Base-by-base conservation (phyloP, 73 alveolate genomes). In the Paramecium tetraurelia region DNA sequence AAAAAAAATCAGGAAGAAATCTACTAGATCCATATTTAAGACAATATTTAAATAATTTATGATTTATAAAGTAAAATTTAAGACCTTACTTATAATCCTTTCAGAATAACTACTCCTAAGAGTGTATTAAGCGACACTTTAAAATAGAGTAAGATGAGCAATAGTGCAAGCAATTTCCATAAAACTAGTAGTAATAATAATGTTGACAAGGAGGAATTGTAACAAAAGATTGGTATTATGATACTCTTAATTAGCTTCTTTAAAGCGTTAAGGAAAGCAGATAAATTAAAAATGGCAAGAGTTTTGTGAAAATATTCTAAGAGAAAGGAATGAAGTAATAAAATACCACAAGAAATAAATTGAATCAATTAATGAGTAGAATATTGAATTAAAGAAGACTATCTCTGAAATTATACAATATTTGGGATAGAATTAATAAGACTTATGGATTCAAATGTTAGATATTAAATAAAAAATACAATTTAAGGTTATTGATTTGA, bases 1-100 rank as follows among this genome's bases (percentile, higher is more conserved):
- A 80, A 80, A 44, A 41, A 46, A 35, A 80, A 80, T 80, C 48
- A 80, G 33, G 90, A 80, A 18, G 46, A 44, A 80, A 80, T 21
- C 48, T 80, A 80, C 31, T 33, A 80, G 57, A 44, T 24, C 24
- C 90, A 80, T 31, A 80, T 80, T 9, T 40, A 41, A 20, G 90
- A 80, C 29, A 80, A 80, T 48, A 80, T 80, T 5, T 46, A 80
- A 80, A 80, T 80, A 21, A 80, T 80, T 14, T 80, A 43, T 80
- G 90, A 80, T 80, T 35, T 80, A 41, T 48, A 80, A 46, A 80
- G 57, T 24, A 80, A 80, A 46, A 41, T 80, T n/a, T 80, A 80
- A 48, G 90, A 80, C 48, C 31, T 80, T 9, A 80, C 75, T 35
- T 75, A 40, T 38, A 41, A 16, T 35, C 87, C 87, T 35, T 75